phyloP scores from a whole-genome alignment of 805 yeast genomes.

The Pichia cabralensis region DNA sequence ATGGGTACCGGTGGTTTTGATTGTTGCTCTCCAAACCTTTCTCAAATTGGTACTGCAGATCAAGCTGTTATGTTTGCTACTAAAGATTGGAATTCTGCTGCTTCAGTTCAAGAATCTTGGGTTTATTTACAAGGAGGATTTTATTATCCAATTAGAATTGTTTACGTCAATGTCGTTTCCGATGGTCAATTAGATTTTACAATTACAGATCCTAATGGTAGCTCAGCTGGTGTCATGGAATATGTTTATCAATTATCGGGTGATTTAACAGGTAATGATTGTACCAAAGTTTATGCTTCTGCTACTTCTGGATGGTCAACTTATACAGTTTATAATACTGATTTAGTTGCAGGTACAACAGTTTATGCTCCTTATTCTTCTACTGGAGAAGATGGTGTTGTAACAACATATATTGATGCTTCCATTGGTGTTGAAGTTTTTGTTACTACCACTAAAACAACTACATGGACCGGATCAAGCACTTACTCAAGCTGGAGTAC shows the following conservation, averaged over 20 bases:
- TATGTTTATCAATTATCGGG: constrained; percentile 6
- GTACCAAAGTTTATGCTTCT: neutral
- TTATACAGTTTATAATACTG: constrained; percentile 2
- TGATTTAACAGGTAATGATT: neutral
- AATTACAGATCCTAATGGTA: constrained; percentile 10
- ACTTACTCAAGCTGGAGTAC: neutral
- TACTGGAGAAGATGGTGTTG: neutral
- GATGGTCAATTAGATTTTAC: constrained; percentile 8
- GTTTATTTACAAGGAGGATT: constrained; percentile 10
- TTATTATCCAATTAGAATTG: constrained; percentile 15
- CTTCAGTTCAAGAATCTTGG: constrained; percentile 2
- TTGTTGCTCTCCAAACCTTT: constrained; percentile 23
- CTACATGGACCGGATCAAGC: neutral
- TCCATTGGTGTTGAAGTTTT: constrained; percentile 4
- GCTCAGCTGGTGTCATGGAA: neutral
- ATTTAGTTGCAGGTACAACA: constrained; percentile 3
- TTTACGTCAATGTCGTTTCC: constrained; percentile 10
- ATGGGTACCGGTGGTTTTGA: constrained; percentile 25
- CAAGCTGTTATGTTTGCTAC: constrained; percentile 7
- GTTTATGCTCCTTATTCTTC: constrained; percentile 2
- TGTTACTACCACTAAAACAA: neutral
- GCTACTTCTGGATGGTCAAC: constrained; percentile 1
- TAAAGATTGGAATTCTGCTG: constrained; percentile 3
- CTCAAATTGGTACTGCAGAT: constrained; percentile 4
- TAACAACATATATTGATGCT: constrained; percentile 1